A percentile compares a stretch with the other conserved stretches of the same genome.
phyloP scores from a whole-genome alignment of 495 filamentous ascomycete genomes.

The Alectoria sarmentosa region DNA sequence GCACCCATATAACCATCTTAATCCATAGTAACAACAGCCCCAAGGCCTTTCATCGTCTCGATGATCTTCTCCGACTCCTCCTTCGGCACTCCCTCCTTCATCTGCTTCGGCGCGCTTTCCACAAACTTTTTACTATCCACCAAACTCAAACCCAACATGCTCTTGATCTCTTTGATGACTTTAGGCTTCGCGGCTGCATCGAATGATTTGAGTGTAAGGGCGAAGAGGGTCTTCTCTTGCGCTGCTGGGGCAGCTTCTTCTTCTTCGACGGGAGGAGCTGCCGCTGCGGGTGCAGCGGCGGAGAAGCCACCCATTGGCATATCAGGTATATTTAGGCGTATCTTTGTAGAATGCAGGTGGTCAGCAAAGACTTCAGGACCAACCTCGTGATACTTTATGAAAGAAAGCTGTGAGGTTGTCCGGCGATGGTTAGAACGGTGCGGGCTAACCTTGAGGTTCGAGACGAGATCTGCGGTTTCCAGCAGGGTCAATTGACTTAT shows the following conservation, averaged over 20 bases:
- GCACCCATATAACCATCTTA: conserved; percentile 38
- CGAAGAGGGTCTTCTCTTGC: conserved; percentile 96
- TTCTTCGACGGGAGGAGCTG: conserved; percentile 66
- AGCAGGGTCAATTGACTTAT: conserved; percentile 95
- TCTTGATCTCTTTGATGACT: conserved; percentile 99
- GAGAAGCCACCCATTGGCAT: conserved; percentile 86
- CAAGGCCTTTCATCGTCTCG: conserved; percentile 83
- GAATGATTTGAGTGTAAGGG: conserved; percentile 82
- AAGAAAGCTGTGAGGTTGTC: no score
- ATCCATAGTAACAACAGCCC: conserved; percentile 83
- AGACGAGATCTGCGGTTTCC: conserved; percentile 93
- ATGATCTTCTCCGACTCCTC: conserved; percentile 99
- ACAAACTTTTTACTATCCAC: conserved; percentile 99
- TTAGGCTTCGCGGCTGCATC: conserved; percentile 89
- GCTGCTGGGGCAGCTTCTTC: conserved; percentile 73
- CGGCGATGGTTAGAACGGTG: no score
- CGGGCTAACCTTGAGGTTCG: conserved; percentile 77
- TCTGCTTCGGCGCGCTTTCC: conserved; percentile 90
- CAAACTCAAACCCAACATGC: conserved; percentile 85
- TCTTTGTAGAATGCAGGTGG: no score
- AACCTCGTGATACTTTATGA: no score
- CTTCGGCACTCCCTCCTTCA: conserved; percentile 98
- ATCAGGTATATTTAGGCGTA: conserved; percentile 97
- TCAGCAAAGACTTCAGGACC: no score
- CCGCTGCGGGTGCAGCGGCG: conserved; percentile 47